Evolutionary conservation across 177 flowering plant genomes (phyloP), one percentile per base, ranked within the genome.

Genomic region (Vitis hybrid): DNA sequence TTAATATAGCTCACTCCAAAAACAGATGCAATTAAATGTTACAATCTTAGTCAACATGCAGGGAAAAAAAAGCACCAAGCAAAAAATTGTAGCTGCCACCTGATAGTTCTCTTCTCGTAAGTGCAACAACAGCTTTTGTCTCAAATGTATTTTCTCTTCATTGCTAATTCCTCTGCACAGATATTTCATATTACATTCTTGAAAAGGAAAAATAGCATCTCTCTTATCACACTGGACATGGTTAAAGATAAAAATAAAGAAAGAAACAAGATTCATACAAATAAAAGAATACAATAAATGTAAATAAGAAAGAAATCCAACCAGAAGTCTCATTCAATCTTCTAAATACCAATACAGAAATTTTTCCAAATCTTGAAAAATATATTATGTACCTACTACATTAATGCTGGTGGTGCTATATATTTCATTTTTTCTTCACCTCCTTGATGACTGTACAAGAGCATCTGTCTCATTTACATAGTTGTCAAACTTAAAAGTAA

Each of bases 101-200:
- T 94, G 88, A 75, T 89, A 76, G 71, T 92, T 89, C 65, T 91
- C 92, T 85, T 94, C 98, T 81, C 91, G 82, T 76, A 91, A 80
- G 70, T 92, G 90, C 51, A 89, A 83, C 75, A 94, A 65, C 59
- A 94, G 68, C 63, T 86, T 94, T 66, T 87, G 87, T 74, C 91
- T 83, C 78, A 94, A 72, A 80, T 94, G 91, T 51, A 76, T 30
- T 76, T 91, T 94, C 88, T 92, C 99, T 75, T 91, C 99, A 30
- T 76, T 88, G 86, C 87, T 88, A 54, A 91, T 90, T 73, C 95
- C 97, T 70, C 97, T 94, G 87, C 72, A 74, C 21, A 54, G 30
- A 64, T 60, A 21, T 56, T 11, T 54, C 51, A 2, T 55, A 51
- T 15, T 10, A 11, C 30, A 52, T 63, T 64, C 61, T 50, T 39